A percentile compares a stretch with the other conserved stretches of the same genome.
phyloP scores from a whole-genome alignment of 73 alveolate genomes.

The Paramecium octaurelia region DNA sequence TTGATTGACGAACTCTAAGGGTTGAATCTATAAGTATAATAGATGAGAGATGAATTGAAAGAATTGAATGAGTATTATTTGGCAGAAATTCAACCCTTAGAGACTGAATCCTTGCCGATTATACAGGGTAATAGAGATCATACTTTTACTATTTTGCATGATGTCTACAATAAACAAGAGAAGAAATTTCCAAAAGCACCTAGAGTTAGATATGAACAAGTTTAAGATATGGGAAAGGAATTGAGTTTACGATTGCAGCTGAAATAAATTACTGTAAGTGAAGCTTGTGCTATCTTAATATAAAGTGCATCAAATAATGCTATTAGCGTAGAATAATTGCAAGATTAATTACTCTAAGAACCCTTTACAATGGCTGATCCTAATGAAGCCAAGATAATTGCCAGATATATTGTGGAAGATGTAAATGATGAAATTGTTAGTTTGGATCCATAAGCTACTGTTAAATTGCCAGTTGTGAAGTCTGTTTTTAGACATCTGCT shows the following conservation, averaged over 20 bases:
- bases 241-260: not conserved
- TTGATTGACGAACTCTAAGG: slow-evolving; percentile 19
- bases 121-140: slow-evolving; percentile 45
- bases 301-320: not conserved
- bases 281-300: not conserved
- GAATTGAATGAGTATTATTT: slow-evolving; percentile 25
- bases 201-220: slow-evolving; percentile 35
- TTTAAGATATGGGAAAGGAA: slow-evolving; percentile 38
- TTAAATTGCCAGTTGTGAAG: not conserved
- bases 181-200: slow-evolving; percentile 37
- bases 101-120: slow-evolving; percentile 12
- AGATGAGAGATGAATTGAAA: slow-evolving; percentile 25
- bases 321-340: not conserved
- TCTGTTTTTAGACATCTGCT: slow-evolving; percentile 44
- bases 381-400: slow-evolving; percentile 25
- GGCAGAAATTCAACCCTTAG: slow-evolving; percentile 28
- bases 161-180: slow-evolving; percentile 15
- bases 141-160: slow-evolving; percentile 29
- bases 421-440: not conserved
- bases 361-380: slow-evolving; percentile 50
- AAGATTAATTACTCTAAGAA: slow-evolving; percentile 16
- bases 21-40: not conserved
- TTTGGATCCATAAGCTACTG: slow-evolving; percentile 9
- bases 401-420: slow-evolving; percentile 42
- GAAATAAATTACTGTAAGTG: not conserved